Base-by-base conservation (phyloP, 129 eudicot genomes). In the Helianthus annuus region DNA sequence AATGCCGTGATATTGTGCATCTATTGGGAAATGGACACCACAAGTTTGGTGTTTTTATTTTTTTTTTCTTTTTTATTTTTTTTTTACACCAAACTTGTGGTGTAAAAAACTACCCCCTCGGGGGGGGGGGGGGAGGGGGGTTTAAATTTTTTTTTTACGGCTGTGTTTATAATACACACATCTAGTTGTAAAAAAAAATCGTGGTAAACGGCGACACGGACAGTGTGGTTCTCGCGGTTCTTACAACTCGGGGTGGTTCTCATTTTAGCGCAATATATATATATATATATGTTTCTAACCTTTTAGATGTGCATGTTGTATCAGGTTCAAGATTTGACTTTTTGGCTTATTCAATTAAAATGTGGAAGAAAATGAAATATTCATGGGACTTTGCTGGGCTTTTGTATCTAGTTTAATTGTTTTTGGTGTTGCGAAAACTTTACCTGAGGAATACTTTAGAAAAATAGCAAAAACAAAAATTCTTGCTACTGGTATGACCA, bases 261-360 rank as follows among this genome's bases (percentile, higher is more conserved):
- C n/a, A n/a, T n/a, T n/a, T n/a, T n/a, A n/a, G n/a, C n/a, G n/a
- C n/a, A n/a, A n/a, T n/a, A n/a, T n/a, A 42, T 6, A 42, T 7
- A 6, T 6, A 17, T 48, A 48, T 10, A 42, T 10, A 29, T 15
- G 40, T 46, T 56, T 44, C 10, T 48, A 46, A 64, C 42, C 7
- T 53, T 4, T 40, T 14, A 16, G 6, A 8, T 1, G 9, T 29
- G 14, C 9, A 13, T 46, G 61, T 60, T 42, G 15, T 72, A 61
- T 48, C 64, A 73, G 71, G 71, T 73, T 63, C 58, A 49, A 19
- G 52, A 63, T 73, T 34, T 36, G 53, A 73, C 51, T 11, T 14
- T 22, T 15, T 39, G 15, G 38, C 49, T 4, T 15, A 13, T 51
- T 49, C 64, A 63, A 1, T 51, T 62, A 38, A 7, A 49, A 36